These are phyloP conservation scores for Colletotrichum aenigma DNA, from an alignment of 2,329 filamentous ascomycete genomes.

Conservation along the genomic window DNA sequence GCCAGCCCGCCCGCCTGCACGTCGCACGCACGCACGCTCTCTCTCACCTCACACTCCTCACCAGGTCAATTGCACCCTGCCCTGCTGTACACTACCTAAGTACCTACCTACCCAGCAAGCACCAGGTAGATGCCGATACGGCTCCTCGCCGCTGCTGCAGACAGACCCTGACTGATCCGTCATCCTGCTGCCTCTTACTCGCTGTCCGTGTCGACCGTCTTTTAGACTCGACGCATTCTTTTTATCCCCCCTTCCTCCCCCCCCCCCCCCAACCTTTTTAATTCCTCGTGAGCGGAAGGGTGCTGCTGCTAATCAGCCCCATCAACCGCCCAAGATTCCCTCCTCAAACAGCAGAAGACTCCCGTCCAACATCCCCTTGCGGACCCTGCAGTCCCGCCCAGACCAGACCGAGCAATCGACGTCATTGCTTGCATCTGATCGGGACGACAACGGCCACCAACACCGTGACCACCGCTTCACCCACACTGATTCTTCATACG, in stretches of 20 bases:
- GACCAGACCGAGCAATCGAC: slow-evolving; percentile 44
- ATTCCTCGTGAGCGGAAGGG: slow-evolving; percentile 55
- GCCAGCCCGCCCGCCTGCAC: not conserved
- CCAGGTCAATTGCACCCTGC: not conserved
- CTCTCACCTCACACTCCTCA: not conserved
- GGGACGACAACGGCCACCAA: slow-evolving; percentile 39
- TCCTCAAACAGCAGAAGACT: slow-evolving; percentile 70
- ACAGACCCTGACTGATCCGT: slow-evolving; percentile 11
- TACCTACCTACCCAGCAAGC: not conserved
- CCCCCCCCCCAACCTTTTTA: slow-evolving; percentile 26
- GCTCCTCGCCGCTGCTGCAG: not conserved
- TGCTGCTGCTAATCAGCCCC: slow-evolving; percentile 81
- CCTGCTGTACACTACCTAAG: not conserved
- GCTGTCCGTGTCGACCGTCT: slow-evolving; percentile 1
- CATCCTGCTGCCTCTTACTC: not conserved
- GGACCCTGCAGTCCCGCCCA: slow-evolving; percentile 62
- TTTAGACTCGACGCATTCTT: slow-evolving; percentile 36
- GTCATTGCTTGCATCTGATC: slow-evolving; percentile 46
- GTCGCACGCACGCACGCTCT: not conserved
- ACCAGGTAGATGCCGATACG: not conserved
- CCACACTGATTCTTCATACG: slow-evolving; percentile 40
- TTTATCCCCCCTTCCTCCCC: slow-evolving; percentile 27
- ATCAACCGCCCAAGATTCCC: slow-evolving; percentile 82
- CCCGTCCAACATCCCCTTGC: slow-evolving; percentile 85
- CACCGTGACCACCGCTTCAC: slow-evolving; percentile 43